A percentile compares a stretch with the other conserved stretches of the same genome.
These are phyloP conservation scores for Fomitopsis schrenkii DNA, from an alignment of 1,284 basidiomycete genomes.

Conservation along the genomic window DNA sequence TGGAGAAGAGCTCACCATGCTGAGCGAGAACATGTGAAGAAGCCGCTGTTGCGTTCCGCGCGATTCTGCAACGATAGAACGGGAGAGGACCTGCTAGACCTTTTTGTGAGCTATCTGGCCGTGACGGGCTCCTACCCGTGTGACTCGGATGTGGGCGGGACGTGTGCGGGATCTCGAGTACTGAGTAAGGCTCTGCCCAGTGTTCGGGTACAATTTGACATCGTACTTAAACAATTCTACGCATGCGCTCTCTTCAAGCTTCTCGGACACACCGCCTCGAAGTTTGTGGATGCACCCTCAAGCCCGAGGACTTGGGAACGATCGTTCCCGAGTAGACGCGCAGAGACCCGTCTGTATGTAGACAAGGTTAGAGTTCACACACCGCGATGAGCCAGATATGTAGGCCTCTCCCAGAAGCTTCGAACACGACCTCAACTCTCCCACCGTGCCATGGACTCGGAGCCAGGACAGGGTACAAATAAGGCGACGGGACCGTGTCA, in stretches of 20 bases:
- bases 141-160: not conserved
- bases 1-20: conserved; percentile 17
- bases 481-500: not conserved
- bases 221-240: no score
- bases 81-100: not conserved
- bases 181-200: not conserved
- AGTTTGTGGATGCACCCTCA: no score
- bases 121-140: not conserved
- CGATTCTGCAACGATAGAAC: not conserved
- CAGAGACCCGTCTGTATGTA: not conserved
- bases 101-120: not conserved
- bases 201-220: no score
- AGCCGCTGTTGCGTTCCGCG: not conserved
- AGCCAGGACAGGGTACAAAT: no score
- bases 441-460: not conserved
- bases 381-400: not conserved
- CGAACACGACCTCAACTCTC: not conserved
- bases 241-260: not conserved
- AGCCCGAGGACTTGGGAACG: no score
- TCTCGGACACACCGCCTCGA: no score
- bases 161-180: not conserved
- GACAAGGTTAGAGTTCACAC: not conserved
- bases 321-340: not conserved
- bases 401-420: not conserved
- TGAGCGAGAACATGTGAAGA: not conserved